phyloP scores from a whole-genome alignment of 192 early-diverging fungal species.

The Pilaira anomala region DNA sequence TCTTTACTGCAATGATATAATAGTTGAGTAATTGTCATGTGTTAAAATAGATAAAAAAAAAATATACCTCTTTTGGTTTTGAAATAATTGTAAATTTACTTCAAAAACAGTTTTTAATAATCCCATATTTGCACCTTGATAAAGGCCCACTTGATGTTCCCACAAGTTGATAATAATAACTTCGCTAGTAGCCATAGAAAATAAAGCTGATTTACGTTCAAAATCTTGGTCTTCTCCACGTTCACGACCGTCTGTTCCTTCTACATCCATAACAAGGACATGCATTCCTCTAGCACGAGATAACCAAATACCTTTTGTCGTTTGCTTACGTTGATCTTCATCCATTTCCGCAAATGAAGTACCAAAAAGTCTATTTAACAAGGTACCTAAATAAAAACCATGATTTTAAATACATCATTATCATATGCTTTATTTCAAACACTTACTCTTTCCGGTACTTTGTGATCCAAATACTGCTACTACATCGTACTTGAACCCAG shows the following conservation, averaged over 20 bases:
- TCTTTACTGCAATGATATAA: slow-evolving; percentile 52
- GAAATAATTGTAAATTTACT: slow-evolving; percentile 97
- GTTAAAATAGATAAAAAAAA: too few species aligned
- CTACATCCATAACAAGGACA: slow-evolving; percentile 95
- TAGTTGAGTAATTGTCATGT: not conserved
- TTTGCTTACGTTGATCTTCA: slow-evolving; percentile 79
- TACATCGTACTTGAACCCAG: slow-evolving; percentile 94
- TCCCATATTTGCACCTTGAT: slow-evolving; percentile 99
- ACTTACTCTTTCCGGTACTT: slow-evolving; percentile 93
- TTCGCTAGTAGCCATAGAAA: slow-evolving; percentile 92
- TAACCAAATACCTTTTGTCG: slow-evolving; percentile 99
- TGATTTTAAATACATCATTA: not conserved
- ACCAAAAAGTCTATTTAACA: slow-evolving; percentile 93
- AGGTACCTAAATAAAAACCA: slow-evolving; percentile 59
- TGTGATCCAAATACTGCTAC: slow-evolving; percentile 99
- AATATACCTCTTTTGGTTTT: slow-evolving; percentile 63
- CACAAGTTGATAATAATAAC: slow-evolving; percentile 98
- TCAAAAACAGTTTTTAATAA: slow-evolving; percentile 98
- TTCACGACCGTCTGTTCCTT: slow-evolving; percentile 98
- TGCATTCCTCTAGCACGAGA: slow-evolving; percentile 76
- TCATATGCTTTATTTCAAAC: not conserved
- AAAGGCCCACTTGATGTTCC: slow-evolving; percentile 96
- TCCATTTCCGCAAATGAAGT: slow-evolving; percentile 97
- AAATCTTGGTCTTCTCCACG: slow-evolving; percentile 99
- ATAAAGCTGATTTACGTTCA: slow-evolving; percentile 96